Base-by-base conservation (phyloP, 768 basidiomycete genomes). In the Cubamyces sp. region DNA sequence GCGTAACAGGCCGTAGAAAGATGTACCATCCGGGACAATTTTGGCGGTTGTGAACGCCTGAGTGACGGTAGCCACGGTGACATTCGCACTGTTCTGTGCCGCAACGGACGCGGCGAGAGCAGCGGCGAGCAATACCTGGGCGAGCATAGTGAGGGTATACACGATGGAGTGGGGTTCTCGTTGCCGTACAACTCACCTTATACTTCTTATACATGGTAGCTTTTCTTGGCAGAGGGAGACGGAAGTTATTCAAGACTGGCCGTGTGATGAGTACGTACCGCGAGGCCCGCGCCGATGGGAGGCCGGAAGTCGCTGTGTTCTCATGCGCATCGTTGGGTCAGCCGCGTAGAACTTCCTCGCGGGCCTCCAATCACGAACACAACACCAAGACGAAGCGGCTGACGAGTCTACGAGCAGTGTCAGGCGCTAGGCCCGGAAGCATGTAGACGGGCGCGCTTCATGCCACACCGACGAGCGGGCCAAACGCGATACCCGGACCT, bases 21-120 rank as follows among this genome's bases (percentile, higher is more conserved):
- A 48, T 51, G 21, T 39, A 65, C 64, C 61, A 51, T 62, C 61
- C 3, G 64, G 64, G 2, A 65, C 61, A n/a, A 65, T 54, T 23
- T 59, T 59, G 26, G 64, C 60, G 18, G 19, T 23, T 16, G 15
- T 40, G 64, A 65, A 65, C 23, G 64, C 64, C 57, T 65, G 60
- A 5, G 9, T 48, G 19, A 62, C 64, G n/a, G 48, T 46, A 3
- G 58, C 25, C 12, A 61, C 30, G 14, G 64, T 61, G 16, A 61
- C 25, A 41, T 61, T 61, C 14, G 58, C 47, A 19, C 39, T 48
- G 46, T 58, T 52, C 40, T 63, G 62, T n/a, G 62, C 62, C 18
- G 42, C n/a, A 5, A 52, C 61, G 25, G 43, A 57, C 5, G 45
- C 46, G 39, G 52, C 62, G 41, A 58, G 18, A 25, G 54, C 28